Base-by-base conservation (phyloP, 768 basidiomycete genomes). In the Dioszegia hungarica region DNA sequence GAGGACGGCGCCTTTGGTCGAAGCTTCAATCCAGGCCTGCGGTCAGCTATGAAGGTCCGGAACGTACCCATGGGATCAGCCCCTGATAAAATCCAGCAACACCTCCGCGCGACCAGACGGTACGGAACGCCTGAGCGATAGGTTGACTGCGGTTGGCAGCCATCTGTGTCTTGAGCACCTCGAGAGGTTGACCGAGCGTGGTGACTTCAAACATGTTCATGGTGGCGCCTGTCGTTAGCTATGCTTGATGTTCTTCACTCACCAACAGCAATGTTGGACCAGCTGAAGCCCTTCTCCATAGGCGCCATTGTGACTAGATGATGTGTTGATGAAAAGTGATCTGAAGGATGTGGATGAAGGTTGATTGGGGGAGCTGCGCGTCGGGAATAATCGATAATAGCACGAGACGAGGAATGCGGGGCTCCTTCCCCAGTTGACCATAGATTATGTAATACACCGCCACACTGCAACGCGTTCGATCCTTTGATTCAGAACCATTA, bases 101-200 rank as follows among this genome's bases (percentile, higher is more conserved):
- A 61, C 95, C 91, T 65, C 95, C 95, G 60, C 95, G 86, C 67
- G 84, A 81, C 90, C 91, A 94, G 57, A 98, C 90, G 5, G 86
- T 84, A 62, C 82, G 80, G 65, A 88, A 81, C 17, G 95, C 93
- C 73, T 90, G 84, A 59, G 81, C 66, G 91, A 99, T 95, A 12
- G 87, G 81, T 76, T 99, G 92, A 10, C 83, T 84, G 60, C 95
- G 85, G 80, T 94, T 93, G 59, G 92, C 90, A 57, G 95, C 95
- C 95, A 99, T 98, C 75, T 99, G 95, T 17, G 95, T 99, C 79
- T 99, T 99, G 65, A 98, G 78, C 31, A 98, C 95, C 79, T 99
- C 95, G 57, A 99, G 80, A 20, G 95, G 95, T 80, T 99, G 95
- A 34, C 95, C 95, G 28, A 99, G 83, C 9, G 94, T 97, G 55